Percentiles rank a stretch among this genome's conserved stretches.
Evolutionary conservation across 768 basidiomycete genomes (phyloP).

Genomic region (Clitopilus passeckerianus): DNA sequence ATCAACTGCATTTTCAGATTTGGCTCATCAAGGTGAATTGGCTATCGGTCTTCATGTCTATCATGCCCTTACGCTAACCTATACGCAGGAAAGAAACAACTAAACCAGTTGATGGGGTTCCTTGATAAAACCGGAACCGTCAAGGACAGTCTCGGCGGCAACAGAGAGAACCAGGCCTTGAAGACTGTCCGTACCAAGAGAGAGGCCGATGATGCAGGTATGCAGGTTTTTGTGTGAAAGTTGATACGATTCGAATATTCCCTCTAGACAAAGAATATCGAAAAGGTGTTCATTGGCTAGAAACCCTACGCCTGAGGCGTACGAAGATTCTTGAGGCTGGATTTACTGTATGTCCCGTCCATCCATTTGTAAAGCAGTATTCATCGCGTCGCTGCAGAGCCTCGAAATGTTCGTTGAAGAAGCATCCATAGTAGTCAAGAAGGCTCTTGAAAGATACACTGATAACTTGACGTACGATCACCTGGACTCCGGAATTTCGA

Average conservation of each 20-base stretch:
- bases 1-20: slow-evolving; percentile 79
- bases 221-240: slow-evolving; percentile 11
- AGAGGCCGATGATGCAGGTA: slow-evolving; percentile 89
- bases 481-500: not conserved
- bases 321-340: slow-evolving; percentile 81
- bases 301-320: slow-evolving; percentile 78
- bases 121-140: slow-evolving; percentile 70
- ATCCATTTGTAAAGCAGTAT: not conserved
- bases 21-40: slow-evolving; percentile 72
- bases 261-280: slow-evolving; percentile 84
- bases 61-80: slow-evolving; percentile 17
- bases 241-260: slow-evolving; percentile 1
- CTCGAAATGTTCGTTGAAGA: slow-evolving; percentile 78
- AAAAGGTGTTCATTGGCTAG: slow-evolving; percentile 87
- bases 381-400: slow-evolving; percentile 43
- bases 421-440: slow-evolving; percentile 57
- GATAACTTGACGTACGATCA: slow-evolving; percentile 70
- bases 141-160: slow-evolving; percentile 56
- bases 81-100: slow-evolving; percentile 69
- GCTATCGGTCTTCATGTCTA: not conserved
- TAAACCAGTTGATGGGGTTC: slow-evolving; percentile 83
- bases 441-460: slow-evolving; percentile 64
- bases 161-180: slow-evolving; percentile 62
- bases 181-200: slow-evolving; percentile 79
- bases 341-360: slow-evolving; percentile 55